A percentile compares a stretch with the other conserved stretches of the same genome.
phyloP scores from a whole-genome alignment of 2,329 filamentous ascomycete species.

The Chaetomium globosum region DNA sequence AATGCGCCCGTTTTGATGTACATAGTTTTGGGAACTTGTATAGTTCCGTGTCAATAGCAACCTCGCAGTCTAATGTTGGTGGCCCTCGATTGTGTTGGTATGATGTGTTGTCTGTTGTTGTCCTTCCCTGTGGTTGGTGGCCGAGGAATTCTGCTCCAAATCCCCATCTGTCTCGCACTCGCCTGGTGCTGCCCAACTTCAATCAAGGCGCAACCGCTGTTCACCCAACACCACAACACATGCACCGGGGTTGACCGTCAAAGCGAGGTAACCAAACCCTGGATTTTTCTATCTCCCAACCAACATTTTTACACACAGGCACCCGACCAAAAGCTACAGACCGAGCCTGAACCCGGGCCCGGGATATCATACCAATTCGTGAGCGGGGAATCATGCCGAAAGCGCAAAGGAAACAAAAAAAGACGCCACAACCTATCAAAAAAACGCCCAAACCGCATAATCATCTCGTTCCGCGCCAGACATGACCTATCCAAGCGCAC shows the following conservation, averaged over 20 bases:
- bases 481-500: not conserved
- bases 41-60: conserved; percentile 2
- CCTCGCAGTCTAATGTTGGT: not conserved
- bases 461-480: not conserved
- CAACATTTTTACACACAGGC: conserved; percentile 8
- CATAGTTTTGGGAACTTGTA: not conserved
- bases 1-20: conserved; percentile 9
- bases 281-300: conserved; percentile 4
- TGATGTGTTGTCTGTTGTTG: not conserved
- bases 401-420: conserved; percentile 13
- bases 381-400: conserved; percentile 35
- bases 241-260: not conserved
- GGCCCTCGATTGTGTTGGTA: not conserved
- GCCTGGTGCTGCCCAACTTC: not conserved
- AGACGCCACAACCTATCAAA: conserved; percentile 11
- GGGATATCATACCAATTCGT: conserved; percentile 34
- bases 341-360: not conserved
- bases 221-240: not conserved
- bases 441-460: conserved; percentile 9
- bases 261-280: not conserved
- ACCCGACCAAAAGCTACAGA: conserved; percentile 6
- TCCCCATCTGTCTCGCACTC: too few relatives aligned
- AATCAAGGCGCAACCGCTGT: not conserved
- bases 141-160: too few relatives aligned
- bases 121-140: not conserved